phyloP scores from a whole-genome alignment of 305 asterid species.

The Striga hermonthica region DNA sequence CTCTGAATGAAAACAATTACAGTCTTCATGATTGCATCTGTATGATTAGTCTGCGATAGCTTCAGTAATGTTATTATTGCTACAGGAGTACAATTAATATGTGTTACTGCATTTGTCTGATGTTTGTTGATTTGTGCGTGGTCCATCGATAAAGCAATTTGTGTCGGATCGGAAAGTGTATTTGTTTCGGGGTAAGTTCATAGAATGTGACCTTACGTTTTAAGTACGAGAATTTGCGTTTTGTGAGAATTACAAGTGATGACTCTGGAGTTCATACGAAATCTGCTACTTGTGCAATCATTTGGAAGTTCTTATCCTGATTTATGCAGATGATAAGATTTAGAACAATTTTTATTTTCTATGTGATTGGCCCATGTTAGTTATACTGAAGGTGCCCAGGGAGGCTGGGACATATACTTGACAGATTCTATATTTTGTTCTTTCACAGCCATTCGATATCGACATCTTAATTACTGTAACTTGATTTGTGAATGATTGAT shows the following conservation, averaged over 20 bases:
- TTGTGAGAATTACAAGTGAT: slow-evolving; percentile 13
- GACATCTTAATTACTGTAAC: slow-evolving; percentile 5
- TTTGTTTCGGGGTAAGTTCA: neutral
- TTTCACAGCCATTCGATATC: slow-evolving; percentile 11
- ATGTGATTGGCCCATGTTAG: slow-evolving; percentile 23
- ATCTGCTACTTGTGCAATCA: slow-evolving; percentile 15
- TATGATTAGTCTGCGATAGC: slow-evolving; percentile 12
- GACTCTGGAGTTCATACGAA: slow-evolving; percentile 16
- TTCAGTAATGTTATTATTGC: slow-evolving; percentile 17
- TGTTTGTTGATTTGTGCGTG: neutral
- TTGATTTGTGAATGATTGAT: neutral
- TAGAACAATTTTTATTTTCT: slow-evolving; percentile 8
- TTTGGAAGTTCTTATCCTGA: slow-evolving; percentile 13
- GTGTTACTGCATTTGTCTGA: slow-evolving; percentile 3
- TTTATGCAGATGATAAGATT: neutral
- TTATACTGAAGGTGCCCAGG: slow-evolving; percentile 19
- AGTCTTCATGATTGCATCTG: slow-evolving; percentile 2
- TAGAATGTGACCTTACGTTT: slow-evolving; percentile 20
- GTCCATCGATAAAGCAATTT: slow-evolving; percentile 7
- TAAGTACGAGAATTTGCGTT: slow-evolving; percentile 8
- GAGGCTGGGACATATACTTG: slow-evolving; percentile 10
- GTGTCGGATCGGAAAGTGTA: slow-evolving; percentile 5
- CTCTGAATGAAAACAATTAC: slow-evolving; percentile 10
- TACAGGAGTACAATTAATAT: neutral
- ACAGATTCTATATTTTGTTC: neutral